Percentiles rank a stretch among this genome's conserved stretches.
These are phyloP conservation scores for Parietichytrium sp. DNA, from an alignment of 108 stramenopile genomes.

Conservation along the genomic window DNA sequence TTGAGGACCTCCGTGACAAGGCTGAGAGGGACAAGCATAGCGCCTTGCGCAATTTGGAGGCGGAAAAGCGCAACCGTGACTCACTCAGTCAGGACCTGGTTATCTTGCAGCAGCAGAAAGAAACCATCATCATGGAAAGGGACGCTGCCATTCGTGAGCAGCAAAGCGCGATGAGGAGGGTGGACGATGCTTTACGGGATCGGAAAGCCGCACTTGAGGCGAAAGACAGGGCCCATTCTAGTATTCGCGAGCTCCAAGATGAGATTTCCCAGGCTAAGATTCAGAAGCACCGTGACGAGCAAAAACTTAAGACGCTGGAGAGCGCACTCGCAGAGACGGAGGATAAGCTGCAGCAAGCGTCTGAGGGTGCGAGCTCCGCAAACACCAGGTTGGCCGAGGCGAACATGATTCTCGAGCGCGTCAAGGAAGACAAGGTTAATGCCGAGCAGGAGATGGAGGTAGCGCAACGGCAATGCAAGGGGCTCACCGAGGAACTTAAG, in stretches of 20 bases:
- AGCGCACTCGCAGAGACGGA: not conserved
- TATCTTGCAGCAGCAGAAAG: conserved; percentile 26
- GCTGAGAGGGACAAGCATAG: not conserved
- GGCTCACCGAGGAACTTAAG: conserved; percentile 24
- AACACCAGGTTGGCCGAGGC: not conserved
- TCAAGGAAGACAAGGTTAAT: not conserved
- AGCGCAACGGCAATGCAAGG: conserved; percentile 13
- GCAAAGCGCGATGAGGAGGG: conserved; percentile 19
- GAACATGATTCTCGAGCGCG: not conserved
- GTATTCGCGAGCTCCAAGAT: not conserved
- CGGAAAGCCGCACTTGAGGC: conserved; percentile 3
- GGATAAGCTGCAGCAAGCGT: not conserved
- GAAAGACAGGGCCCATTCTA: not conserved
- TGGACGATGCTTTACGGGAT: conserved; percentile 3
- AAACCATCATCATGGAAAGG: conserved; percentile 5
- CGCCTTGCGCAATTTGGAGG: conserved; percentile 4
- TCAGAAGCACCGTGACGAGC: conserved; percentile 13
- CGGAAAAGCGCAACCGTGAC: not conserved
- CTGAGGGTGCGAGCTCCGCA: not conserved
- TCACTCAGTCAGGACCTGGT: not conserved
- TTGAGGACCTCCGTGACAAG: not conserved
- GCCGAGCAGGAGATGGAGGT: conserved; percentile 39
- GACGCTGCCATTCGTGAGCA: conserved; percentile 31
- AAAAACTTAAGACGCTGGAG: not conserved
- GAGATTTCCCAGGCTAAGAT: conserved; percentile 1